Base-by-base conservation (phyloP, 805 yeast species). In the Suhomyces xylopsoci region DNA sequence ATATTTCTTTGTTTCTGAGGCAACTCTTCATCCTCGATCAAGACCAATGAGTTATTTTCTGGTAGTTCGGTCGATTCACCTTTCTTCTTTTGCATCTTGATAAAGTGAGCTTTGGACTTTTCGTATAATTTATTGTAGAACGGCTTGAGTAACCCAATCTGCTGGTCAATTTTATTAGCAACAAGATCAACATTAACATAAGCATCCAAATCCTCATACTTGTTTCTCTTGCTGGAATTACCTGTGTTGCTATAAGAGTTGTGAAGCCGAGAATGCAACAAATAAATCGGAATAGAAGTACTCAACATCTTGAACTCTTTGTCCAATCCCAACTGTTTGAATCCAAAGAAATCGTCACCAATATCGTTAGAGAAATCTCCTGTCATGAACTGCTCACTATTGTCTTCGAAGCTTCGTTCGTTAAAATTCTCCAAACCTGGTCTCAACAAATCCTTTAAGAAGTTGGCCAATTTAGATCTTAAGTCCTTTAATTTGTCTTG, bases 311-410 rank as follows among this genome's bases (percentile, higher is more conserved):
- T 92, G 66, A 90, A 87, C 67, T 94, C 99, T 62, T 87, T 89
- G 62, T 93, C 98, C 50, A 94, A 73, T 0, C 99, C 99, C 47
- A 94, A 76, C 58, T 93, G 98, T 64, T 82, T 88, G 76, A 94
- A 96, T 0, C 99, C 99, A 73, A 96, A 96, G 79, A 92, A 94
- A 71, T 94, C 99, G 62, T 93, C 99, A 6, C 98, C 99, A 38
- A 94, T 73, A 55, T 92, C 97, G 61, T 82, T 87, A 1, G 97
- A 87, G 67, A 94, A 94, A 62, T 92, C 97, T 53, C 99, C 99
- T 28, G 94, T 88, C 58, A 93, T 71, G 65, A 92, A 94, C 68
- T 93, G 97, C 57, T 94, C 97, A 62, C 96, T 87, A 62, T 90
- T 89, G 64, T 96, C 99, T 38, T 76, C 83, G 67, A 94, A 94